These are phyloP conservation scores for Euphorbia corollata DNA, from an alignment of 441 rosid genomes.

Conservation along the genomic window DNA sequence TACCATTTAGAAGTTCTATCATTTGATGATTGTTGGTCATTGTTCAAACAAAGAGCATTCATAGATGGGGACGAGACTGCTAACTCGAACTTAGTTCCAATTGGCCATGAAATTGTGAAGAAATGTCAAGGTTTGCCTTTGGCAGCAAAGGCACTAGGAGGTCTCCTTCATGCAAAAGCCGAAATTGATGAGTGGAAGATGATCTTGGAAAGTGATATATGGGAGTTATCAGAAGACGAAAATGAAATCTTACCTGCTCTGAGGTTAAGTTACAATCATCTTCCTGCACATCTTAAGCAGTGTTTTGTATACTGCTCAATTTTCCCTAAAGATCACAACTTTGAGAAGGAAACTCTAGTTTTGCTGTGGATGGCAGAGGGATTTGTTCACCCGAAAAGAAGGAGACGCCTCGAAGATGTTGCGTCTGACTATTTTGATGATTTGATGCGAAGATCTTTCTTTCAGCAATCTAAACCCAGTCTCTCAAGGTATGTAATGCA, in stretches of 20 bases:
- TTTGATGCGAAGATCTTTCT: slow-evolving; percentile 28
- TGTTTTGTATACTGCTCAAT: slow-evolving; percentile 34
- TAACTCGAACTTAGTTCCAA: slow-evolving; percentile 19
- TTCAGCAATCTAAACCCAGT: slow-evolving; percentile 19
- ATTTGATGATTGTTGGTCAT: slow-evolving; percentile 23
- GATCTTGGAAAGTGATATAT: slow-evolving; percentile 24
- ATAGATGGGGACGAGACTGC: slow-evolving; percentile 16
- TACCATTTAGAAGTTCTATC: slow-evolving; percentile 23
- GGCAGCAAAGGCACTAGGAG: slow-evolving; percentile 30
- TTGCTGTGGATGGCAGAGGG: slow-evolving; percentile 39
- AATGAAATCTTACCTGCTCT: slow-evolving; percentile 29
- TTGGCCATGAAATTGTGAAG: slow-evolving; percentile 27
- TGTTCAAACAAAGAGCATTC: slow-evolving; percentile 27
- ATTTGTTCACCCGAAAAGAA: slow-evolving; percentile 20
- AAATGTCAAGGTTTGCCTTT: slow-evolving; percentile 34
- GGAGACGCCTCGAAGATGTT: slow-evolving; percentile 18
- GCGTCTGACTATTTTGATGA: slow-evolving; percentile 28
- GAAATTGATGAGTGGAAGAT: slow-evolving; percentile 23
- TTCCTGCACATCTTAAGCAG: slow-evolving; percentile 31
- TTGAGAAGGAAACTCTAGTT: slow-evolving; percentile 21
- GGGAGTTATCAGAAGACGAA: slow-evolving; percentile 23
- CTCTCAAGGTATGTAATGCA: slow-evolving; percentile 25
- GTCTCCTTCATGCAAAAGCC: slow-evolving; percentile 21
- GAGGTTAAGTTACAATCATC: slow-evolving; percentile 26
- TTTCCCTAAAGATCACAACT: slow-evolving; percentile 28